Evolutionary conservation across 2,329 filamentous ascomycete genomes (phyloP), one percentile per base, ranked within the genome.

Genomic region (Trichophyton schoenleinii): DNA sequence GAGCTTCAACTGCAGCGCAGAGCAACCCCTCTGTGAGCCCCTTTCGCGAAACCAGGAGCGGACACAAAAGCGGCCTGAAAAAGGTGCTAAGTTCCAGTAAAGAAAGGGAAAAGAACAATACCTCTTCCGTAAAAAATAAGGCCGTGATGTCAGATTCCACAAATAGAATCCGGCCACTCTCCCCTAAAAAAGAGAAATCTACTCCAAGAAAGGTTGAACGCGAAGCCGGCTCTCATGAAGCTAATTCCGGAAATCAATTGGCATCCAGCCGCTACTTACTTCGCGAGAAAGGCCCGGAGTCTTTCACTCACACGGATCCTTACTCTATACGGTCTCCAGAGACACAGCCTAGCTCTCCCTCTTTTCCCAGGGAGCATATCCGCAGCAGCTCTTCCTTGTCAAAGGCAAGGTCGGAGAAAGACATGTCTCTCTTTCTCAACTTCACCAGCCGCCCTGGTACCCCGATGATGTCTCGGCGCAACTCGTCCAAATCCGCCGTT

Each of bases 351-450:
- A 69, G 70, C 15, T 71, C 75, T 13, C 70, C 70, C 1, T 78
- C 76, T 13, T 70, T 75, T 20, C 66, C 71, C 44, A 70, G 73
- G 49, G 70, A 71, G 8, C 75, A 76, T 68, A 69, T 76, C 20
- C 74, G 73, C 61, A 76, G 75, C 62, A 76, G 71, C 61, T 78
- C 74, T 60, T 74, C 74, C 8, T 60, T 78, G 64, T 75, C 75
- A 9, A 65, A 74, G 55, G 71, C 72, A n/a, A 72, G 69, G 59
- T 76, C 75, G 4, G 76, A 78, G 60, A 67, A 72, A 61, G 75
- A 76, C 57, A 67, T 71, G 25, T 69, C 69, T 28, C 52, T 73
- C 0, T 68, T 71, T 22, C 66, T 70, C 2, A 69, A 69, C 59
- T 68, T 67, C 44, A 69, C 71, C 58, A 65, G 65, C 41, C 70